Conservation (phyloP, 139 green algal species). For the Chloropicon primus region DNA sequence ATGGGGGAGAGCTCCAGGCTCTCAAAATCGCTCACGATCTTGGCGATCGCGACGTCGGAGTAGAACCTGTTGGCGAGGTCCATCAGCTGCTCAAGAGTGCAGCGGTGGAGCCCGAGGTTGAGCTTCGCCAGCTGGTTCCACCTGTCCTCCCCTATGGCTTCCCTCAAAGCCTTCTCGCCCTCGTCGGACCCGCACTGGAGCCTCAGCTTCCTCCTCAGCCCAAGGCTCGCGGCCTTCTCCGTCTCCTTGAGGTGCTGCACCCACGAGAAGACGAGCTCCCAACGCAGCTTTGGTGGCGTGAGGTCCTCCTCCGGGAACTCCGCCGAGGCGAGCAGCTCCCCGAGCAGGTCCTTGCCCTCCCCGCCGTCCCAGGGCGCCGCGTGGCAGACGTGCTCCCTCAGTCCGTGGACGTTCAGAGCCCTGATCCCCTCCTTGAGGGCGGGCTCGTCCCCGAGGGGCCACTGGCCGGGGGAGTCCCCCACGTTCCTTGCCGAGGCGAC, state of each 20-base stretch:
- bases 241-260: conserved; percentile 8
- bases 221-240: conserved; percentile 21
- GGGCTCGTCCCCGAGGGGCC: conserved; percentile 3
- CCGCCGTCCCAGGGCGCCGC: background rate
- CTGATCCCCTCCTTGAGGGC: background rate
- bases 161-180: background rate
- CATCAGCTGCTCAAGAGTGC: background rate
- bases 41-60: conserved; percentile 7
- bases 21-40: conserved; percentile 21
- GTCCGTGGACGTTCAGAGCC: background rate
- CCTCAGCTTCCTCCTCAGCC: conserved; percentile 18
- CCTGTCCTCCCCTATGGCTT: background rate
- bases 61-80: background rate
- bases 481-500: background rate
- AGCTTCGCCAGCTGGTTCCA: conserved; percentile 7
- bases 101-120: background rate
- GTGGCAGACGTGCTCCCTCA: background rate
- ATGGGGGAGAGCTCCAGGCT: conserved; percentile 29
- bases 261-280: conserved; percentile 4
- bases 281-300: background rate
- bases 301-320: background rate
- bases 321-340: background rate
- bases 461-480: background rate
- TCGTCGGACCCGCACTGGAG: background rate
- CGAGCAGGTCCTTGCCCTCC: background rate